These are phyloP conservation scores for Penicillium daleae DNA, from an alignment of 495 filamentous ascomycete species.

Conservation along the genomic window DNA sequence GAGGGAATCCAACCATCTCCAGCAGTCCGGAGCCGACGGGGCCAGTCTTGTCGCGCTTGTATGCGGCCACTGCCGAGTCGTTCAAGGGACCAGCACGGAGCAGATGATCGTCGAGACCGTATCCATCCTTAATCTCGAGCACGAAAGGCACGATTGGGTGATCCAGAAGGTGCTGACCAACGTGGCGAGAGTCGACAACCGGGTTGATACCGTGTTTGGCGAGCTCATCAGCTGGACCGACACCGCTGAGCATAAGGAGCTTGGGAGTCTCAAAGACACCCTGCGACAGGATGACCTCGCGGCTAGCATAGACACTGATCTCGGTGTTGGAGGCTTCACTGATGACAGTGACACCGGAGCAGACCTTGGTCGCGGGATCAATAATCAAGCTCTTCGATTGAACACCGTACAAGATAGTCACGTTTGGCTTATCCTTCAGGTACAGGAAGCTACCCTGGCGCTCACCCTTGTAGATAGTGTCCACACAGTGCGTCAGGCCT, in stretches of 20 bases:
- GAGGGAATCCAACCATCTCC: constrained; percentile 60
- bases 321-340: constrained; percentile 29
- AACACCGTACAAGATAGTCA: constrained; percentile 52
- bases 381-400: constrained; percentile 59
- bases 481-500: constrained; percentile 58
- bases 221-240: constrained; percentile 50
- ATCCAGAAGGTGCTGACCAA: constrained; percentile 64
- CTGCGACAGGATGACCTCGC: constrained; percentile 50
- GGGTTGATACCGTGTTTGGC: constrained; percentile 51
- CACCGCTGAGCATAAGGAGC: constrained; percentile 53
- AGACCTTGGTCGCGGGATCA: constrained; percentile 39
- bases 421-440: constrained; percentile 58
- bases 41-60: constrained; percentile 53
- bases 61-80: constrained; percentile 49
- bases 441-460: constrained; percentile 58
- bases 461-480: constrained; percentile 61
- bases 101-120: constrained; percentile 55
- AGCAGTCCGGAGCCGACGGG: constrained; percentile 55
- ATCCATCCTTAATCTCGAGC: constrained; percentile 58
- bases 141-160: constrained; percentile 60
- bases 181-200: constrained; percentile 48
- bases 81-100: constrained; percentile 52
- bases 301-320: constrained; percentile 40
- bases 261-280: constrained; percentile 53
- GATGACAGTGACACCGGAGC: constrained; percentile 54